Evolutionary conservation across 2,329 filamentous ascomycete genomes (phyloP), one percentile per base, ranked within the genome.

Genomic region (Paraphaeosphaeria sporulosa): DNA sequence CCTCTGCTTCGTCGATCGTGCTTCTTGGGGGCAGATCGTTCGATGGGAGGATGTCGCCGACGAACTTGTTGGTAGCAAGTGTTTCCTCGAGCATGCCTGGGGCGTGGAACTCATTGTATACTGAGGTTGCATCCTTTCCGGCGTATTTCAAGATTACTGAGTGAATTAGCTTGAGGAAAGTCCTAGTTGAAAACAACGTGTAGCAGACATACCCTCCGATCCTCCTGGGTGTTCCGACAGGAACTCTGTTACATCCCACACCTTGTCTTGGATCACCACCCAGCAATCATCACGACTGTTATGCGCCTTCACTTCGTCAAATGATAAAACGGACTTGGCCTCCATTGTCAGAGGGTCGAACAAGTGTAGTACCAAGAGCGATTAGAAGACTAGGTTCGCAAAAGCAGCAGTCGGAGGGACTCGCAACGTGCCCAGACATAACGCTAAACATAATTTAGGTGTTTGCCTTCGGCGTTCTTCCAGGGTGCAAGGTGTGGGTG

Each of bases 231-330:
- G 86, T 43, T 84, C 78, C 7, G 83, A 82, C 2, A 85, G 80
- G 69, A 91, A 90, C 9, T 85, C 81, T 8, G 85, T 87, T 34
- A 91, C 76, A 71, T 91, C 86, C 79, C 87, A 90, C 5, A 91
- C 86, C 63, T 85, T 83, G 47, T 84, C 83, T 70, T 90, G 84
- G 9, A 91, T 83, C 1, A 89, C 87, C 47, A 90, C 84, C 89
- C 89, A 91, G 64, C 77, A 79, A 42, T 63, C 60, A 15, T 57
- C 32, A 12, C 54, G 53, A 34, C 46, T 60, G n/a, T 61, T 58
- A 25, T 69, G 59, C 46, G 57, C 57, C 30, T 63, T 58, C 56
- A 67, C 60, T 21, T 66, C 65, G 12, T 65, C 64, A 2, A 68
- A 50, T 5, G 63, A 54, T 4, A 67, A 15, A 47, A 47, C 27